Percentiles rank a stretch among this genome's conserved stretches.
These are phyloP conservation scores for Setaria viridis DNA, from an alignment of 202 grass and related monocot species.

Conservation along the genomic window DNA sequence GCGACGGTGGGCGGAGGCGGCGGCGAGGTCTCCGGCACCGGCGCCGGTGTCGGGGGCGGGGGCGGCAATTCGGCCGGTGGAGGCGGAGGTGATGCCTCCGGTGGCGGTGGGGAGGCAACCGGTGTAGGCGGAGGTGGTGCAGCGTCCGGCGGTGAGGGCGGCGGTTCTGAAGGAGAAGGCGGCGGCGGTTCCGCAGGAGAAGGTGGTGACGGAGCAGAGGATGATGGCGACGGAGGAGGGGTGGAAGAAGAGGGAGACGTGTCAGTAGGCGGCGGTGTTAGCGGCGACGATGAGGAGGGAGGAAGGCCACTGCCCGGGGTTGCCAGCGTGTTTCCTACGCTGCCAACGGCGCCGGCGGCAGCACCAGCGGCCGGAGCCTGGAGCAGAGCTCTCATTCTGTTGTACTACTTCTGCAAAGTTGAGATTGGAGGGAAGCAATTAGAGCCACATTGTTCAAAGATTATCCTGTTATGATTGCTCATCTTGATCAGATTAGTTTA, in stretches of 20 bases:
- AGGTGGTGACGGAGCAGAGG: slow-evolving; percentile 26
- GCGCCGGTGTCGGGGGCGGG: slow-evolving; percentile 44
- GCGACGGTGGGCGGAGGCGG: slow-evolving; percentile 36
- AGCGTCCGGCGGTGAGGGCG: slow-evolving; percentile 13
- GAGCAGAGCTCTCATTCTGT: slow-evolving; percentile 52
- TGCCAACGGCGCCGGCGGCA: background rate
- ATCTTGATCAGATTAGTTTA: background rate
- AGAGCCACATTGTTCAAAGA: background rate
- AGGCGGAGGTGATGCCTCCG: slow-evolving; percentile 20
- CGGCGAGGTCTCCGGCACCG: slow-evolving; percentile 32
- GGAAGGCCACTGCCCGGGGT: background rate
- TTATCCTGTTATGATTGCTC: background rate
- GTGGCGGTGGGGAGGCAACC: slow-evolving; percentile 34
- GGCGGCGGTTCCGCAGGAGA: slow-evolving; percentile 29
- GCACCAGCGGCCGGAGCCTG: slow-evolving; percentile 2
- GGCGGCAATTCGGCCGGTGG: slow-evolving; percentile 35
- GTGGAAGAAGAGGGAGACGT: slow-evolving; percentile 45
- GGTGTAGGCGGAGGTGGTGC: slow-evolving; percentile 51
- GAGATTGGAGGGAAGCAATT: slow-evolving; percentile 5
- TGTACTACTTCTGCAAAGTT: slow-evolving; percentile 14
- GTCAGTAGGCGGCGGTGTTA: slow-evolving; percentile 35
- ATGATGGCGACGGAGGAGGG: slow-evolving; percentile 19
- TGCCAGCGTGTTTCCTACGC: background rate
- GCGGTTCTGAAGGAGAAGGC: slow-evolving; percentile 34
- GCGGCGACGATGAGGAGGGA: background rate